phyloP scores from a whole-genome alignment of 1,139 yeast species.

The Scheffersomyces lignicola region DNA sequence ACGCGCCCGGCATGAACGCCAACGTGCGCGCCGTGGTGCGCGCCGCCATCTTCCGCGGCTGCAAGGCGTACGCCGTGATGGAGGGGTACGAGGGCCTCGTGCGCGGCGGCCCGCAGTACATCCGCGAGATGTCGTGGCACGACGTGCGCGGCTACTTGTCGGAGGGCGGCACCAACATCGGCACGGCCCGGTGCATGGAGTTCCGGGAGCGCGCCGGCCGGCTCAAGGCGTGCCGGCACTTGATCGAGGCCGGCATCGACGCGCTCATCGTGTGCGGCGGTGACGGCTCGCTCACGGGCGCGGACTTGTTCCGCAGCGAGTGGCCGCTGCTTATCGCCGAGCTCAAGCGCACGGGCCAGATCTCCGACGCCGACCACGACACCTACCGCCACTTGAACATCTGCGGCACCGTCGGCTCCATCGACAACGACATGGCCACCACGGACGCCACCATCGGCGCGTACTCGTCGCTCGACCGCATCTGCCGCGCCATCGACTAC shows the following conservation, averaged over 20 bases:
- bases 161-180: conserved; percentile 79
- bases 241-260: conserved; percentile 72
- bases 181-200: conserved; percentile 74
- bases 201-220: conserved; percentile 72
- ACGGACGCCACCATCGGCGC: conserved; percentile 86
- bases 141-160: conserved; percentile 76
- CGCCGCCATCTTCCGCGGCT: conserved; percentile 68
- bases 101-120: conserved; percentile 59
- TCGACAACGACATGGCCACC: conserved; percentile 81
- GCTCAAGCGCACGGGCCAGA: conserved; percentile 48
- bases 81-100: conserved; percentile 83
- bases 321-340: conserved; percentile 76
- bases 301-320: conserved; percentile 73
- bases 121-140: conserved; percentile 70
- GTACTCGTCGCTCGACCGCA: conserved; percentile 72
- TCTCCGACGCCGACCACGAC: conserved; percentile 52
- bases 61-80: conserved; percentile 70
- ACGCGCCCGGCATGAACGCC: conserved; percentile 86
- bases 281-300: conserved; percentile 84
- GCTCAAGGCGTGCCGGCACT: conserved; percentile 62
- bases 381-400: conserved; percentile 62
- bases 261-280: conserved; percentile 84
- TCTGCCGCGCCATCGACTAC: conserved; percentile 75
- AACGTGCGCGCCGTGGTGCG: conserved; percentile 79
- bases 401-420: conserved; percentile 79